Base-by-base conservation (phyloP, 768 basidiomycete genomes). In the Podaxis sp. region DNA sequence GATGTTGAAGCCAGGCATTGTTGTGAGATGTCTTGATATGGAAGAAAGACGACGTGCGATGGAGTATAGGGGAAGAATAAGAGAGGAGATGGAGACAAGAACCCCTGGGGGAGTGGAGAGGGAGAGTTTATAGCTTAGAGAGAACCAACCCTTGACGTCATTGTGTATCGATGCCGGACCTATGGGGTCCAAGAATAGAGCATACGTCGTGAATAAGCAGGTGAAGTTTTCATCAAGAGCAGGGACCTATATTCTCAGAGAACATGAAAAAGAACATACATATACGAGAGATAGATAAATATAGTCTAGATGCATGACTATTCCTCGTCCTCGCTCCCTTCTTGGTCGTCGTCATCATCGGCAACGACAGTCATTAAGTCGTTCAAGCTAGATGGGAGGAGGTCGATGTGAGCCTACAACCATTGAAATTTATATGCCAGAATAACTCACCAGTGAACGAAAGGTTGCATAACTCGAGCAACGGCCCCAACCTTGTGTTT, bases 401-500 rank as follows among this genome's bases (percentile, higher is more conserved):
- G 43, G 41, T 15, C n/a, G 15, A n/a, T n/a, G 11, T 15, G 15
- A 43, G n/a, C 3, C 41, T n/a, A 13, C 15, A 43, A 43, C 17
- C 25, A 40, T 2, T 51, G 37, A n/a, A 57, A 7, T 63, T 65
- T 47, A 12, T 49, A 15, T 43, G 15, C 46, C 61, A 41, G 57
- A 59, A 27, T 11, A 24, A 72, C 83, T 65, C 63, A 90, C 91
- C 87, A 88, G 68, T 91, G 90, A 2, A 95, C 90, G 61, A 97
- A 87, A 0, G 94, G 94, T 55, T 78, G 77, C 68, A 89, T 77
- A 1, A 91, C 77, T 24, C 67, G 72, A 4, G 81, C 83, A 8
- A 90, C 77, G 0, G 80, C 70, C 25, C 80, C 78, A 4, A 96
- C 70, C 25, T 80, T 79, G 38, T 88, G 82, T 55, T 84, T 83